These are phyloP conservation scores for Daedaleopsis nitida DNA, from an alignment of 768 basidiomycete genomes.

Conservation along the genomic window DNA sequence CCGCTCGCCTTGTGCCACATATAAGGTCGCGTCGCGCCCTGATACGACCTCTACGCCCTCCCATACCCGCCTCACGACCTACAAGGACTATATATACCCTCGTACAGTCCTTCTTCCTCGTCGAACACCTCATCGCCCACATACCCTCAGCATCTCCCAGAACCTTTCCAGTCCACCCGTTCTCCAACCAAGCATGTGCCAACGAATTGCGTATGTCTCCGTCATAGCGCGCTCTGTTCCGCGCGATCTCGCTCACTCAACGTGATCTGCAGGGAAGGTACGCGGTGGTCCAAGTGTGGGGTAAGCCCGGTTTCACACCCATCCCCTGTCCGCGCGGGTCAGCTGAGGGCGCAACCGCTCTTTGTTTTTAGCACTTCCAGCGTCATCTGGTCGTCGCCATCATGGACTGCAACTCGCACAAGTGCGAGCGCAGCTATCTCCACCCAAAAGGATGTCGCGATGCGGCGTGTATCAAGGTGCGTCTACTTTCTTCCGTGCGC, in stretches of 20 bases:
- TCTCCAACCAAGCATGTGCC: constrained; percentile 55
- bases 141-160: background rate
- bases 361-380: constrained; percentile 66
- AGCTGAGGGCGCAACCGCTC: constrained; percentile 12
- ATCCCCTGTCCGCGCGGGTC: constrained; percentile 8
- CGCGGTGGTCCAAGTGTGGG: constrained; percentile 71
- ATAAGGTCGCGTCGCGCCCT: background rate
- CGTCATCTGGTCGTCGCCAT: constrained; percentile 74
- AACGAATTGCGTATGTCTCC: constrained; percentile 68
- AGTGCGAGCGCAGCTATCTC: constrained; percentile 63
- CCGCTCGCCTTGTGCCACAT: constrained; percentile 11
- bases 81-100: background rate
- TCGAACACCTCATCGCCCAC: background rate
- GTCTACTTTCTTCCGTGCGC: background rate
- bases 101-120: background rate
- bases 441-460: constrained; percentile 61
- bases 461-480: constrained; percentile 57
- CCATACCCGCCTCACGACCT: constrained; percentile 11
- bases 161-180: constrained; percentile 1
- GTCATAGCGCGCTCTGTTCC: constrained; percentile 4
- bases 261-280: constrained; percentile 62
- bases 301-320: constrained; percentile 38
- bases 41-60: background rate
- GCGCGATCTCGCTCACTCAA: background rate
- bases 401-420: constrained; percentile 67